Conservation (phyloP, 768 basidiomycete genomes). For the Boletus rex-veris region DNA sequence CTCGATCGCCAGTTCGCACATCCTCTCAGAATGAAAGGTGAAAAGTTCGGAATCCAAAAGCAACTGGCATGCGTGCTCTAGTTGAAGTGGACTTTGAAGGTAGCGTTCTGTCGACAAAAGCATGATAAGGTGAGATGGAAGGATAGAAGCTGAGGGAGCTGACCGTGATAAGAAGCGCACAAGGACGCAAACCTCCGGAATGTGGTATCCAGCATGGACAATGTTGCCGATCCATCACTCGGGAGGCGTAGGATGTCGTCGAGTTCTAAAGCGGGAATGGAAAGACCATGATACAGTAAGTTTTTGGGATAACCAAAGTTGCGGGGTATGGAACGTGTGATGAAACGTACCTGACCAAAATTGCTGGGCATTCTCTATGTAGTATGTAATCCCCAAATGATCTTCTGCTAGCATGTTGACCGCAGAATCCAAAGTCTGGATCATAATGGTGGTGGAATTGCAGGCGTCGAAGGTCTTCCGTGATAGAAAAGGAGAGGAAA, state of each 20-base stretch:
- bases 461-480: conserved; percentile 2
- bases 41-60: conserved; percentile 86
- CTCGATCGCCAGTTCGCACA: conserved; percentile 75
- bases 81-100: conserved; percentile 76
- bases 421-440: conserved; percentile 15
- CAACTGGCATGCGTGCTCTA: conserved; percentile 77
- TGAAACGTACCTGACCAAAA: conserved; percentile 79
- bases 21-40: conserved; percentile 85
- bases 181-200: conserved; percentile 73
- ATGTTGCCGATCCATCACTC: conserved; percentile 52
- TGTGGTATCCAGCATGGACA: conserved; percentile 75
- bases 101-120: conserved; percentile 61
- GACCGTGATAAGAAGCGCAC: conserved; percentile 85
- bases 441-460: conserved; percentile 6
- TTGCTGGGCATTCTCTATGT: conserved; percentile 79
- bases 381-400: conserved; percentile 75
- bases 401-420: conserved; percentile 43
- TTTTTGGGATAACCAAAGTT: conserved; percentile 4
- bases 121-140: conserved; percentile 5
- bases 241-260: conserved; percentile 77
- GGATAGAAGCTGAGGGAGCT: conserved; percentile 23
- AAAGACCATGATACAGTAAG: conserved; percentile 1
- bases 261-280: conserved; percentile 56
- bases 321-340: background rate
- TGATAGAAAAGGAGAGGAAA: background rate